A percentile compares a stretch with the other conserved stretches of the same genome.
phyloP scores from a whole-genome alignment of 106 monocot genomes.

The Dactylorhiza incarnata region DNA sequence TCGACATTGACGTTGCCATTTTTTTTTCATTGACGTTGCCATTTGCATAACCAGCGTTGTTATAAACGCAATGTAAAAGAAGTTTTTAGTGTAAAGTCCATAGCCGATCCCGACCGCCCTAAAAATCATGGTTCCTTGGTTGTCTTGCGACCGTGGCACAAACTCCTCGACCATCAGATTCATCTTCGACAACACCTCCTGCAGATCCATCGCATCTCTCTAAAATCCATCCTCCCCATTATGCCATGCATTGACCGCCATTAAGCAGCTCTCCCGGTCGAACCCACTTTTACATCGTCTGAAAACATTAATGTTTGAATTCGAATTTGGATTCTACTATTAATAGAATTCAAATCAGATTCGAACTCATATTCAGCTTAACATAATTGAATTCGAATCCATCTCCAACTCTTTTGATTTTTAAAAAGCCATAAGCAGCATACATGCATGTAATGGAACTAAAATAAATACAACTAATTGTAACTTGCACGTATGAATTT shows the following conservation, averaged over 20 bases:
- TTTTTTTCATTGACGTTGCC: constrained; percentile 4
- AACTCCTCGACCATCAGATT: constrained; percentile 86
- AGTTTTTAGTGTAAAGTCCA: constrained; percentile 5
- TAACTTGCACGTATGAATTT: no score
- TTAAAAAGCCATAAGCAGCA: no score
- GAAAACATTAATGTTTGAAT: no score
- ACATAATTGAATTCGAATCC: no score
- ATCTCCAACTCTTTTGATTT: no score
- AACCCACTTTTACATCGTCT: neutral
- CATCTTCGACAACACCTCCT: constrained; percentile 68
- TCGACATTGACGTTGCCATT: no score
- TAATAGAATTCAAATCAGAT: no score
- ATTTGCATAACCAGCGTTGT: constrained; percentile 8
- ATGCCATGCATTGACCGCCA: neutral
- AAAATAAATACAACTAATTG: no score
- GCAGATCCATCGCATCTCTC: constrained; percentile 46
- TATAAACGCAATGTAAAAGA: constrained; percentile 7
- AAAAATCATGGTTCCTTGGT: neutral
- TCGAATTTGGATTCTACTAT: no score
- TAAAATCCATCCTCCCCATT: constrained; percentile 24
- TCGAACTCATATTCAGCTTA: no score
- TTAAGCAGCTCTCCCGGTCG: neutral
- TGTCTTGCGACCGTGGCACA: constrained; percentile 55
- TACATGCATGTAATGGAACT: no score
- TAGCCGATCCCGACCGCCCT: neutral